Percentiles rank a stretch among this genome's conserved stretches.
Evolutionary conservation across 257 asterid species (phyloP).

Genomic region (Coffea canephora): DNA sequence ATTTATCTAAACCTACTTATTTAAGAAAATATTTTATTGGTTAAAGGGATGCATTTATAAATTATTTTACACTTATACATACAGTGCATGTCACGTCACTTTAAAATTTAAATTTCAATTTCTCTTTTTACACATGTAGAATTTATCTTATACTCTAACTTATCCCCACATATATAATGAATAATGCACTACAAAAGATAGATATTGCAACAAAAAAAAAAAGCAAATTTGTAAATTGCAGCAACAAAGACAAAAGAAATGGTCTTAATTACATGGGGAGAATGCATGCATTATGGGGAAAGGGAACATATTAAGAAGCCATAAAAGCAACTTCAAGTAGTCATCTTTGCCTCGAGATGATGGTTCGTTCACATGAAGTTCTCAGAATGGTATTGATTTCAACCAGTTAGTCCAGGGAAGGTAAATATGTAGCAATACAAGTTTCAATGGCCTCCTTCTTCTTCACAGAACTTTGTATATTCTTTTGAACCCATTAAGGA

Average conservation of each 20-base stretch:
- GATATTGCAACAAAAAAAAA: neutral
- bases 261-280: constrained; percentile 1
- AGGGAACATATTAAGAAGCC: neutral
- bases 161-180: neutral
- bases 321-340: neutral
- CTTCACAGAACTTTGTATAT: constrained; percentile 83
- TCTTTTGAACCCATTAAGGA: constrained; percentile 60
- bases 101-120: no score
- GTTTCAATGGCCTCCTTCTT: constrained; percentile 62
- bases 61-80: no score
- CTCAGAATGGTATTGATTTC: constrained; percentile 1
- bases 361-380: neutral
- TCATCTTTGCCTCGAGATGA: neutral
- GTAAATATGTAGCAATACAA: neutral
- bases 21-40: no score
- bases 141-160: neutral
- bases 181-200: neutral
- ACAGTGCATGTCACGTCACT: no score
- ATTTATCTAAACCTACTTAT: no score
- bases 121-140: no score
- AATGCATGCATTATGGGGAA: neutral
- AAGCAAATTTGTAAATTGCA: neutral
- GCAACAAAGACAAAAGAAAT: neutral
- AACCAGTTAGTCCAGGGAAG: constrained; percentile 18
- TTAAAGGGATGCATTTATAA: no score